Evolutionary conservation across 441 rosid genomes (phyloP), one percentile per base, ranked within the genome.

Genomic region (Adansonia grandidieri): DNA sequence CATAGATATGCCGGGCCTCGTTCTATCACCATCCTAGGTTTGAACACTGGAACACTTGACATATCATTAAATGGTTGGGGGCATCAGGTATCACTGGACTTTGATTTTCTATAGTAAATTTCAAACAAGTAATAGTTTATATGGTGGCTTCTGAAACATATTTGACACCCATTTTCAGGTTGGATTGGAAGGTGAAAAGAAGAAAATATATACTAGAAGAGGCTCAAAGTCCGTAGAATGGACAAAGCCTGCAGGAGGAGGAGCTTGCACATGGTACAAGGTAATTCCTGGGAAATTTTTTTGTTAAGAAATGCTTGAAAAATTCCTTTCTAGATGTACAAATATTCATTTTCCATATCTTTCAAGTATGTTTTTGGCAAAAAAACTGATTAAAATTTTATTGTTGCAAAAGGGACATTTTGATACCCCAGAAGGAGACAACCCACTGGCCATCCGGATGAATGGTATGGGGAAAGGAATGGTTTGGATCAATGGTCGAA

Each of bases 401-500:
- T 4, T 54, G 76, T 28, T 67, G 61, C 22, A n/a, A 73, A 81
- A 93, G 97, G 80, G 94, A 22, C 44, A 80, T 62, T 95, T 93
- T 32, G 87, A 91, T 71, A 87, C 87, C 9, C 99, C 98, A 5
- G 92, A 91, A 84, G 96, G 97, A 71, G 11, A 79, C 64, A 77
- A 85, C 19, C 89, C 98, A 0, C 80, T 91, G 28, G 93, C 87
- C 24, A 69, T 97, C 53, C 75, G 87, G 11, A 87, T 92, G 89
- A 78, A 69, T 4, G 87, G 89, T 2, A 93, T 95, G 97, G 85
- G 86, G 0, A 97, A 97, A 82, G 98, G 98, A 22, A 84, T 92
- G 91, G 84, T 90, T 65, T 97, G 98, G 97, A 83, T 97, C 44
- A 97, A 97, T 40, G 98, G 98, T 5, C 80, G 84, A 67, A 91